Evolutionary conservation across 306 rosid genomes (phyloP).

Genomic region (Biancaea sappan): DNA sequence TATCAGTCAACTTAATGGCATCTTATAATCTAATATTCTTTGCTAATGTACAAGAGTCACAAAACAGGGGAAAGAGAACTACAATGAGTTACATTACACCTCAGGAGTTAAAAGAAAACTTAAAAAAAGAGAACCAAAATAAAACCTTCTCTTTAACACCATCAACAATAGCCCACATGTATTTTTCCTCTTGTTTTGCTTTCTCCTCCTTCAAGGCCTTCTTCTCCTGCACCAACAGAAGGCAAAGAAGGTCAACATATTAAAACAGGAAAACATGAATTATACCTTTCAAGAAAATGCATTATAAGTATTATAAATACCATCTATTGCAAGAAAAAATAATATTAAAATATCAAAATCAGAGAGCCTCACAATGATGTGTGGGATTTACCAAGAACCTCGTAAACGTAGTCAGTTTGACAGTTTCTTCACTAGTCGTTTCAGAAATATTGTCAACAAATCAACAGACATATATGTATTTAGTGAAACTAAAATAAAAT

Average conservation of each 20-base stretch:
- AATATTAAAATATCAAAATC: neutral
- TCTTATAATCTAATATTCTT: neutral
- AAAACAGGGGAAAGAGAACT: neutral
- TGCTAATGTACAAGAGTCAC: neutral
- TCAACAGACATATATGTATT: neutral
- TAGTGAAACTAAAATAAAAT: neutral
- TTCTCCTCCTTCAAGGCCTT: constrained; percentile 85
- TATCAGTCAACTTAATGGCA: neutral
- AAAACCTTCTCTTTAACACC: constrained; percentile 96
- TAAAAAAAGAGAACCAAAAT: neutral
- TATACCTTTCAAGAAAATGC: constrained; percentile 1
- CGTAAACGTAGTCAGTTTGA: neutral
- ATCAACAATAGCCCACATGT: constrained; percentile 92
- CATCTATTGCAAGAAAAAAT: constrained; percentile 2
- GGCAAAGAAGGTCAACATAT: constrained; percentile 2
- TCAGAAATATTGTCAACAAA: constrained; percentile 8
- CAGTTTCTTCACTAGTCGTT: constrained; percentile 1
- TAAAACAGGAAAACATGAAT: constrained; percentile 4
- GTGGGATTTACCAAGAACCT: constrained; percentile 2
- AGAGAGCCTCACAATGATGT: neutral
- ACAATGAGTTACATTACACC: neutral
- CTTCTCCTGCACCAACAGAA: constrained; percentile 70
- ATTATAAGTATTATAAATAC: neutral
- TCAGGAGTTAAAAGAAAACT: neutral
- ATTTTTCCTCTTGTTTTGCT: constrained; percentile 84